Percentiles rank a stretch among this genome's conserved stretches.
phyloP scores from a whole-genome alignment of 2,329 filamentous ascomycete species.

The Aspergillus hortae region DNA sequence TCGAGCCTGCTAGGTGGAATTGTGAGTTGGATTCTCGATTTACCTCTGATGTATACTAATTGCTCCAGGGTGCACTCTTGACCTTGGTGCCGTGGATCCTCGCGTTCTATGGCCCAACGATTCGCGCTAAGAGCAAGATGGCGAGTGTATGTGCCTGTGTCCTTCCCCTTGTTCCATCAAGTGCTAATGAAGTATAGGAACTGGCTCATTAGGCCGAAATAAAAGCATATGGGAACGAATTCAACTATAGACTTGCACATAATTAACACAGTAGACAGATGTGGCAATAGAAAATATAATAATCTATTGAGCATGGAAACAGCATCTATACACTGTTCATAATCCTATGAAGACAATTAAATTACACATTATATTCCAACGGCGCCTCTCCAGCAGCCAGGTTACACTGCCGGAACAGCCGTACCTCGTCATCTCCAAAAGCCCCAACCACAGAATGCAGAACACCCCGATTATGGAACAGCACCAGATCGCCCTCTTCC shows the following conservation, averaged over 20 bases:
- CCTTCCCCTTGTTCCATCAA: background rate
- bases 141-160: constrained; percentile 52
- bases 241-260: background rate
- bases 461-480: constrained; percentile 75
- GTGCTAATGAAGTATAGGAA: constrained; percentile 2
- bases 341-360: background rate
- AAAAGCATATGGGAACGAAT: background rate
- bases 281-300: too few relatives aligned
- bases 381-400: constrained; percentile 49
- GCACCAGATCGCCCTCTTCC: constrained; percentile 70
- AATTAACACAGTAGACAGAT: background rate
- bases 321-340: background rate
- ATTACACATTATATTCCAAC: background rate
- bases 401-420: constrained; percentile 76
- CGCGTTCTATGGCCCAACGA: constrained; percentile 71
- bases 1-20: constrained; percentile 74
- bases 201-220: constrained; percentile 1
- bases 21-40: constrained; percentile 35
- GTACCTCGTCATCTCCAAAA: constrained; percentile 68
- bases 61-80: constrained; percentile 50
- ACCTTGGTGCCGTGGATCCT: constrained; percentile 86
- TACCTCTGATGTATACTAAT: constrained; percentile 5
- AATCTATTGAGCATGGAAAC: too few relatives aligned
- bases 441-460: constrained; percentile 73
- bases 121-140: constrained; percentile 72